Conservation (phyloP, 305 asterid genomes). For the Solanum hybrid region DNA sequence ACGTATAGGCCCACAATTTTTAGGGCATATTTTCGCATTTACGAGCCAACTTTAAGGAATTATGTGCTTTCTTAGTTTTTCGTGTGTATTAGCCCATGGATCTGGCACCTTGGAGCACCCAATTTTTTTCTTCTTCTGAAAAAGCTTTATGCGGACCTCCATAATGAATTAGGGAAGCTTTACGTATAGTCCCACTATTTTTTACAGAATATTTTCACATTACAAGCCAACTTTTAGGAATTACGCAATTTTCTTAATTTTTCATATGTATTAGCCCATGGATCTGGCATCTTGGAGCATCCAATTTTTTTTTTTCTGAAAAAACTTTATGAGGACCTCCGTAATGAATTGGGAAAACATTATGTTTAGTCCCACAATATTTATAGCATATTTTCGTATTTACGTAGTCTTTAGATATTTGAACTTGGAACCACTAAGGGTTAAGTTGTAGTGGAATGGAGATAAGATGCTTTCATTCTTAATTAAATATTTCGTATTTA, state of each 20-base stretch:
- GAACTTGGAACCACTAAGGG: not conserved
- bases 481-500: not conserved
- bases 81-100: not conserved
- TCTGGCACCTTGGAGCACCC: accelerated
- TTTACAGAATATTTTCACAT: too few species aligned
- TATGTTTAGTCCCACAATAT: too few species aligned
- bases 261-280: too few species aligned
- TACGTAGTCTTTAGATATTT: not conserved
- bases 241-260: too few species aligned
- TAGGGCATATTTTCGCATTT: not conserved
- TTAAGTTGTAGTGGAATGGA: not conserved
- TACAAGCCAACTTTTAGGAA: too few species aligned
- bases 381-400: not conserved
- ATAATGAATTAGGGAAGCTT: not conserved
- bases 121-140: too few species aligned
- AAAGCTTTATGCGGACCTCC: not conserved
- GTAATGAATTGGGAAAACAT: too few species aligned
- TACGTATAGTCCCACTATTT: not conserved
- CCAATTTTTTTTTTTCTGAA: too few species aligned
- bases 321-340: too few species aligned
- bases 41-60: too few species aligned
- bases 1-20: not conserved
- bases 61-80: too few species aligned
- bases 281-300: too few species aligned
- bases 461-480: not conserved